These are phyloP conservation scores for Alnus glutinosa DNA, from an alignment of 306 rosid genomes.

Conservation along the genomic window DNA sequence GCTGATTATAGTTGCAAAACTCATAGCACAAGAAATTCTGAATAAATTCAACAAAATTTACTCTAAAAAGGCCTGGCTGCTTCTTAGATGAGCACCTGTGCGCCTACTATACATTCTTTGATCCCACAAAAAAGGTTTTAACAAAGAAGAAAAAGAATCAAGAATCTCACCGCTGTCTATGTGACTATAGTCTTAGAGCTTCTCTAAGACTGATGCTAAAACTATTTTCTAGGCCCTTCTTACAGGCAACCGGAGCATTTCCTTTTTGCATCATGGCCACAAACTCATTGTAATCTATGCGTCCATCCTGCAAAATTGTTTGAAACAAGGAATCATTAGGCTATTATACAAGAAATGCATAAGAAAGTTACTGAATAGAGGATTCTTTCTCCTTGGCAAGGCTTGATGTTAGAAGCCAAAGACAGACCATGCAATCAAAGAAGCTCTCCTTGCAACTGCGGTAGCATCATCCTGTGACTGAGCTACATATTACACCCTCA, in stretches of 20 bases:
- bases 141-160: conserved; percentile 13
- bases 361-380: background rate
- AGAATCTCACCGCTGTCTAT: conserved; percentile 10
- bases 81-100: conserved; percentile 15
- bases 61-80: conserved; percentile 4
- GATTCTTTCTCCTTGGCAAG: conserved; percentile 12
- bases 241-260: conserved; percentile 52
- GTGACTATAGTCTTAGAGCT: conserved; percentile 45
- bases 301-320: conserved; percentile 69
- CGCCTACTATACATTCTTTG: conserved; percentile 34
- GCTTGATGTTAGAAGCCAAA: background rate
- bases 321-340: background rate
- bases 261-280: conserved; percentile 99
- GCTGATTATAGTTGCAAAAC: conserved; percentile 1
- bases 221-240: conserved; percentile 66
- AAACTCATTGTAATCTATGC: conserved; percentile 91
- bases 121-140: conserved; percentile 19
- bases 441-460: too few species aligned
- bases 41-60: conserved; percentile 3
- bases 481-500: too few species aligned
- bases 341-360: conserved; percentile 9
- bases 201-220: conserved; percentile 81
- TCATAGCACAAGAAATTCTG: conserved; percentile 8
- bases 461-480: too few species aligned
- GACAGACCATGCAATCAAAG: background rate